Percentiles rank a stretch among this genome's conserved stretches.
Conservation (phyloP, 345 rosid species). For the Aquilaria yunnanensis region DNA sequence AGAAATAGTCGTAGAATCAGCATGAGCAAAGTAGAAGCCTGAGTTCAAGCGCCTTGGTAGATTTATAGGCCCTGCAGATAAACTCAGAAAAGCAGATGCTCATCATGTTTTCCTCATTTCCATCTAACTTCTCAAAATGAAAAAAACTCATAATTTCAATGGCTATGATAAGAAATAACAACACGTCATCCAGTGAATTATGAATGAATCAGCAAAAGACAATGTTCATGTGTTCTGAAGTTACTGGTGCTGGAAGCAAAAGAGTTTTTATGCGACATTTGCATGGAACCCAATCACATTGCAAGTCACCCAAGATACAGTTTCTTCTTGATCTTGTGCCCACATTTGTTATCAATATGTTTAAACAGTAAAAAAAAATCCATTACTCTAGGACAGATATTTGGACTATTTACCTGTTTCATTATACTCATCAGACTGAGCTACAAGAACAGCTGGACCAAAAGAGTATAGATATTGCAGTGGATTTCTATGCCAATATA, state of each 20-base stretch:
- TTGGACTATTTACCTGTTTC: slow-evolving; percentile 40
- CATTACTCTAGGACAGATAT: not conserved
- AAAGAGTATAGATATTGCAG: slow-evolving; percentile 59
- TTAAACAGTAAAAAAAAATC: slow-evolving; percentile 1
- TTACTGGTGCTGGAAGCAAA: no score
- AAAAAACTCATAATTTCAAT: no score
- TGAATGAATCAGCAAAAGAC: no score
- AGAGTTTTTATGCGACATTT: no score
- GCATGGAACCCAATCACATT: no score
- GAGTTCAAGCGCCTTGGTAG: slow-evolving; percentile 86
- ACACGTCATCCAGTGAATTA: no score
- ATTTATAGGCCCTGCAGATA: slow-evolving; percentile 64
- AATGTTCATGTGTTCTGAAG: no score
- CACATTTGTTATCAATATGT: slow-evolving; percentile 1
- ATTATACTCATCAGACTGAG: slow-evolving; percentile 87
- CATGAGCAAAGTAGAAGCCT: slow-evolving; percentile 74
- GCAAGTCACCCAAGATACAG: no score
- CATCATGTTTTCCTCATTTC: no score
- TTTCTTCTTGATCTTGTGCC: not conserved
- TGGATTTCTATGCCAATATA: slow-evolving; percentile 84
- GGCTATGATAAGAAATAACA: no score
- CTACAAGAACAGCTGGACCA: slow-evolving; percentile 67
- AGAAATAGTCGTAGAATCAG: slow-evolving; percentile 52
- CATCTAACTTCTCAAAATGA: no score
- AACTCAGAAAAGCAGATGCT: no score